Base-by-base conservation (phyloP, 139 green algal species). In the Micromonas commoda region DNA sequence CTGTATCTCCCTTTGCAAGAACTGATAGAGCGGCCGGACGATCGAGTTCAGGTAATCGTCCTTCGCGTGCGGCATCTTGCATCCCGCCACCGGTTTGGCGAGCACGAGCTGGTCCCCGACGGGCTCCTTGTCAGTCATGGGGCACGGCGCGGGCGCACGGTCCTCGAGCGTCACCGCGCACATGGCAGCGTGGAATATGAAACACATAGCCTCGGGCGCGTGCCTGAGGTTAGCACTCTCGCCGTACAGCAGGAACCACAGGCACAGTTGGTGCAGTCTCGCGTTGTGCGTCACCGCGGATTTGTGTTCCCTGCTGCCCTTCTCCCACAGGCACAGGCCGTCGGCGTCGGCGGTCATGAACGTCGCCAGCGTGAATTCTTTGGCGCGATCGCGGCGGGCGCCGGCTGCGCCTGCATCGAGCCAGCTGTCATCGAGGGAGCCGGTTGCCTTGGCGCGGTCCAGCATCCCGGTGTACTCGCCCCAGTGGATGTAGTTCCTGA, bases 221-320 rank as follows among this genome's bases (percentile, higher is more conserved):
- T 96, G 92, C 19, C 91, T 83, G 26, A 94, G 37, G 76, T 93
- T 94, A 72, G 90, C 87, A 35, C 82, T 85, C 83, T 94, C 90
- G 21, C 71, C 85, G 84, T 90, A 96, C 60, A 96, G 86, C 53
- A 96, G 82, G 79, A 93, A 92, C 78, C 87, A 96, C n/a, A 96
- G 77, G 1, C 82, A 29, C 29, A 73, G 33, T 60, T 73, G 66
- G 53, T 73, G 66, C 19, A 51, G 31, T 73, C 53, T 51, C 31
- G 66, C 66, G 32, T 73, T 73, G 4, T 28, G 20, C 33, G n/a
- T 24, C 29, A 73, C 31, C 66, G 20, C 20, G 20, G 28, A 26
- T 16, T 24, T 54, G 6, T 73, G 31, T 53, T 73, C 66, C 2
- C 66, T 20, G 53, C 33, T 73, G 19, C 23, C 29, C 9, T 29